Conservation (phyloP, 352 stramenopile genomes). For the Phytophthora quininea region DNA sequence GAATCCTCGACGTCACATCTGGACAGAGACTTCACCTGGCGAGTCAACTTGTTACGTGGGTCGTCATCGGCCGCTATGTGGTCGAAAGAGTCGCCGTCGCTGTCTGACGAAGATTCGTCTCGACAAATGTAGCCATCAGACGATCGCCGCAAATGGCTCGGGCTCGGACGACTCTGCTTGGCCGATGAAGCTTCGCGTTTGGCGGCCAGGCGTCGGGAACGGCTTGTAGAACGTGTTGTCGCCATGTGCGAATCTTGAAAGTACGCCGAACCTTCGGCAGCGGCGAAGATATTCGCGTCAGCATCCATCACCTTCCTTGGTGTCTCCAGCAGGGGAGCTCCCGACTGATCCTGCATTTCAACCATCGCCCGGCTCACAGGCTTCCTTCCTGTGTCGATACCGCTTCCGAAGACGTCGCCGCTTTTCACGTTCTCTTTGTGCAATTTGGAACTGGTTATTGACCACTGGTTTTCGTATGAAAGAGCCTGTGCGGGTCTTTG, state of each 20-base stretch:
- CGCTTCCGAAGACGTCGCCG: not conserved
- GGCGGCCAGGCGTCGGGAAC: not conserved
- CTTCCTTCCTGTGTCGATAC: not conserved
- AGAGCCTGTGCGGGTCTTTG: too few species aligned
- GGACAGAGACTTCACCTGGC: not conserved
- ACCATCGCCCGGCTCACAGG: not conserved
- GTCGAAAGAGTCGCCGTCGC: not conserved
- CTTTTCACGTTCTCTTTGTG: too few species aligned
- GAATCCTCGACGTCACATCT: not conserved
- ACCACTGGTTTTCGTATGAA: too few species aligned
- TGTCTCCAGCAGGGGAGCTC: not conserved
- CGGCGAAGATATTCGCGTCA: not conserved
- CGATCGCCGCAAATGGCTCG: not conserved
- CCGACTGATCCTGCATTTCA: not conserved
- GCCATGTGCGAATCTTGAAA: conserved; percentile 13
- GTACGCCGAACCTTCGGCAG: conserved; percentile 2
- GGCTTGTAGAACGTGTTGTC: not conserved
- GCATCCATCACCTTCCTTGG: too few species aligned
- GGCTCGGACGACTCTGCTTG: too few species aligned
- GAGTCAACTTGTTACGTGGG: not conserved
- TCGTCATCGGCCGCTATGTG: not conserved
- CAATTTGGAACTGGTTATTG: too few species aligned
- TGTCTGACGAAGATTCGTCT: too few species aligned
- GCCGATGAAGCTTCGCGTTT: not conserved
- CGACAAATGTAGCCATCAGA: too few species aligned